Percentiles rank a stretch among this genome's conserved stretches.
Evolutionary conservation across 1,284 basidiomycete genomes (phyloP).

Genomic region (Fomitopsis pinicola): DNA sequence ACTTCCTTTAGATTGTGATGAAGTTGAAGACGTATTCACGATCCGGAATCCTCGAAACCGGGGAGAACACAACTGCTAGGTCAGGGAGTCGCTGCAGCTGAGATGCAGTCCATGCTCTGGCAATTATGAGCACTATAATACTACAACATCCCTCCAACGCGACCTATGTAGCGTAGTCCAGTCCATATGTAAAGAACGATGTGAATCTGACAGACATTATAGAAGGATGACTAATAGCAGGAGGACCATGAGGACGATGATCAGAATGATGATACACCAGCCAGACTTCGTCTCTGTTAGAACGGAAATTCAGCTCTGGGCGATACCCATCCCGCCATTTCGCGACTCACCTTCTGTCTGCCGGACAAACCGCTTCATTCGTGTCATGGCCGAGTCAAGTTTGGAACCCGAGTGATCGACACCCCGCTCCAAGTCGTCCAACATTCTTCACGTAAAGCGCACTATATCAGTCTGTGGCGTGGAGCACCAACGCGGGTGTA

Average conservation of each 20-base stretch:
- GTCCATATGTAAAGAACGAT: constrained; percentile 9
- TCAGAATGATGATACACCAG: constrained; percentile 64
- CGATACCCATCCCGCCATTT: not conserved
- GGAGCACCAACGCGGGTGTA: not conserved
- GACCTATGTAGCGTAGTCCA: constrained; percentile 5
- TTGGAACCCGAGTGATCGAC: constrained; percentile 76
- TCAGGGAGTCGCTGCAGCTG: too few species aligned
- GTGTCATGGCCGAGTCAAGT: constrained; percentile 63
- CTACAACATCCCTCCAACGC: constrained; percentile 4
- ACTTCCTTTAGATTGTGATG: too few species aligned
- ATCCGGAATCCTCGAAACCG: too few species aligned
- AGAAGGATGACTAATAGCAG: constrained; percentile 56
- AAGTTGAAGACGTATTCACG: too few species aligned
- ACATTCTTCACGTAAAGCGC: constrained; percentile 49
- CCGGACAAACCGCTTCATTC: constrained; percentile 76
- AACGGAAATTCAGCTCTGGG: not conserved
- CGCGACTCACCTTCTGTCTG: constrained; percentile 68
- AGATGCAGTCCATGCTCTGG: too few species aligned
- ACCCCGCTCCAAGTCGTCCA: constrained; percentile 73
- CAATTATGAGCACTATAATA: too few species aligned
- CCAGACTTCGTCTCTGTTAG: constrained; percentile 62
- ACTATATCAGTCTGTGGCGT: not conserved
- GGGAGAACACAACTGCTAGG: too few species aligned
- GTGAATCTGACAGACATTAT: constrained; percentile 22
- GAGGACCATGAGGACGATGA: constrained; percentile 50